These are phyloP conservation scores for Aspergillus costaricaensis DNA, from an alignment of 2,329 filamentous ascomycete species.

Conservation along the genomic window DNA sequence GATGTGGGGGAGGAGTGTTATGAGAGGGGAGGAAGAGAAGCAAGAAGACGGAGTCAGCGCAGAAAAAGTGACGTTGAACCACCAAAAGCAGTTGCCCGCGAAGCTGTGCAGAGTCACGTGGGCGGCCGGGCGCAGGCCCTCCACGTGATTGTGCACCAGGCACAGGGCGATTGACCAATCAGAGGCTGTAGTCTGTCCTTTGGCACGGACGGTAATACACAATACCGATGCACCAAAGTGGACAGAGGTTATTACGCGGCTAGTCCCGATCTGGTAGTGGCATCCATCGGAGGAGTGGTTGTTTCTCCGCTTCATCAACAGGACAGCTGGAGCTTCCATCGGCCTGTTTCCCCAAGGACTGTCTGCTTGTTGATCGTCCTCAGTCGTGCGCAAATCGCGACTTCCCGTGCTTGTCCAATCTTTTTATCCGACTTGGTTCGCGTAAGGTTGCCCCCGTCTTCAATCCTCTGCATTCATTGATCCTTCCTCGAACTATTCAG, in stretches of 20 bases:
- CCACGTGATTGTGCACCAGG: slow-evolving; percentile 22
- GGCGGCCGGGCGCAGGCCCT: slow-evolving; percentile 3
- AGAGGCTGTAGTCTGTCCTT: slow-evolving; percentile 36
- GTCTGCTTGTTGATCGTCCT: not conserved
- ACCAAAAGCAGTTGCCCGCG: slow-evolving; percentile 21
- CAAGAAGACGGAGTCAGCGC: slow-evolving; percentile 5
- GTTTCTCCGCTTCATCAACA: slow-evolving; percentile 13
- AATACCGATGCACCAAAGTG: slow-evolving; percentile 18
- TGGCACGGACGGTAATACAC: slow-evolving; percentile 24
- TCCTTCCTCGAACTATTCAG: not conserved
- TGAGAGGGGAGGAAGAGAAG: not conserved
- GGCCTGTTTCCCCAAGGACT: not conserved
- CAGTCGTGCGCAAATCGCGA: slow-evolving; percentile 10
- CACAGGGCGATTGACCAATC: slow-evolving; percentile 25
- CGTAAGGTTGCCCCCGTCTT: slow-evolving; percentile 5
- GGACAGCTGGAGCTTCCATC: slow-evolving; percentile 18
- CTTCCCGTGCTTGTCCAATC: slow-evolving; percentile 4
- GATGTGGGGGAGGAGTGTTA: not conserved
- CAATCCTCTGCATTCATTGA: not conserved
- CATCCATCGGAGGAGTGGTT: not conserved
- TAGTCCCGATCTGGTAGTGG: not conserved
- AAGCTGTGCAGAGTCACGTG: slow-evolving; percentile 25
- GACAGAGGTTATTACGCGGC: not conserved
- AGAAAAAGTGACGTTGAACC: slow-evolving; percentile 37
- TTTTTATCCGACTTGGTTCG: not conserved